Evolutionary conservation across 2,329 filamentous ascomycete genomes (phyloP).

Genomic region (Blumeriella jaapii): DNA sequence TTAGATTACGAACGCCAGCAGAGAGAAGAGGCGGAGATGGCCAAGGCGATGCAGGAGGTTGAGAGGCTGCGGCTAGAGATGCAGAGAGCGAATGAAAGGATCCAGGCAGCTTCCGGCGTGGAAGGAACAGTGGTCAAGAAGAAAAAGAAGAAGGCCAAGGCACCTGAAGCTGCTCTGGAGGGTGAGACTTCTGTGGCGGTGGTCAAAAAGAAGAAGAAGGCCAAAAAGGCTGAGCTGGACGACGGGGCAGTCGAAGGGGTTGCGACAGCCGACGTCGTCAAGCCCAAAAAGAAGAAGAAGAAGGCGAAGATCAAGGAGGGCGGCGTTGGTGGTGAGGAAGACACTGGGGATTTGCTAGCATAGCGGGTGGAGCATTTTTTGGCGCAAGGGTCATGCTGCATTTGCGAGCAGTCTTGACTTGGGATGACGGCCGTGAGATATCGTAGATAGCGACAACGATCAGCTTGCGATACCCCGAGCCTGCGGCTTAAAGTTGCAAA

Average conservation of each 20-base stretch:
- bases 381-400: slow-evolving; percentile 12
- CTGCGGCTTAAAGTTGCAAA: no score
- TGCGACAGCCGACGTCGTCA: slow-evolving; percentile 18
- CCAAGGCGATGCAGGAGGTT: slow-evolving; percentile 75
- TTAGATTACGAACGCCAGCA: slow-evolving; percentile 54
- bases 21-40: slow-evolving; percentile 80
- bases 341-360: slow-evolving; percentile 7
- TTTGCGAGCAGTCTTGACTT: no score
- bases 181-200: slow-evolving; percentile 13
- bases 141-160: slow-evolving; percentile 43
- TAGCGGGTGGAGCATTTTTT: slow-evolving; percentile 9
- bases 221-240: slow-evolving; percentile 26
- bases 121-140: slow-evolving; percentile 53
- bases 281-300: slow-evolving; percentile 38
- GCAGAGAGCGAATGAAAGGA: slow-evolving; percentile 68
- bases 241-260: slow-evolving; percentile 15
- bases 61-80: slow-evolving; percentile 80
- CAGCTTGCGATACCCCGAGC: no score
- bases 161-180: slow-evolving; percentile 22
- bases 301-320: slow-evolving; percentile 17
- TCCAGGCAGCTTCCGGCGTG: slow-evolving; percentile 59
- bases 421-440: no score
- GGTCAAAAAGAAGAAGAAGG: slow-evolving; percentile 41
- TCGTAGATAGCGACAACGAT: no score
- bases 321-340: neutral